Conservation (phyloP, 345 rosid genomes). For the Populus nigra region DNA sequence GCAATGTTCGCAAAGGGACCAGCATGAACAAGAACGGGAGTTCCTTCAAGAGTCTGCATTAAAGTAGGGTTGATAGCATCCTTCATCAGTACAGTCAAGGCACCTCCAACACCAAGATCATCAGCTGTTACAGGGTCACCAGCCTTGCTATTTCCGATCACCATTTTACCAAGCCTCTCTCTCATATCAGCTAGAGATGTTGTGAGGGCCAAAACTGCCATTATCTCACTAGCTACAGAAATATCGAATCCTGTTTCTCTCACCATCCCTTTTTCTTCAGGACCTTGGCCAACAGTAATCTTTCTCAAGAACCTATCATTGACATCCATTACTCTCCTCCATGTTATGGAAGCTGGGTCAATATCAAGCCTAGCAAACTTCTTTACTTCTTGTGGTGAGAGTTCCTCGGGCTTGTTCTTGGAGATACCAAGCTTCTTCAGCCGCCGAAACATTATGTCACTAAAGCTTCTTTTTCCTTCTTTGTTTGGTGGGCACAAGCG, state of each 20-base stretch:
- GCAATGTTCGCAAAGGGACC: slow-evolving; percentile 99
- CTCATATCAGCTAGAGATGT: slow-evolving; percentile 95
- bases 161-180: slow-evolving; percentile 97
- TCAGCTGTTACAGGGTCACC: slow-evolving; percentile 96
- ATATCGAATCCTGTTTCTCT: slow-evolving; percentile 98
- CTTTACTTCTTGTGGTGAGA: slow-evolving; percentile 69
- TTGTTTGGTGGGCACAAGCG: slow-evolving; percentile 80
- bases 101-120: slow-evolving; percentile 98
- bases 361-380: slow-evolving; percentile 91
- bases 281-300: slow-evolving; percentile 87
- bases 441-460: slow-evolving; percentile 81
- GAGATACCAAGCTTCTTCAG: slow-evolving; percentile 82
- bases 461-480: slow-evolving; percentile 79
- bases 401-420: slow-evolving; percentile 82
- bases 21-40: slow-evolving; percentile 96
- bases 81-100: slow-evolving; percentile 93
- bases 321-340: slow-evolving; percentile 99
- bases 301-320: slow-evolving; percentile 94
- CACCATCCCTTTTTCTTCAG: slow-evolving; percentile 95
- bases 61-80: slow-evolving; percentile 94
- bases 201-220: slow-evolving; percentile 98
- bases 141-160: slow-evolving; percentile 85
- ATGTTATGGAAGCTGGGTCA: slow-evolving; percentile 76
- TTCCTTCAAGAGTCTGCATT: slow-evolving; percentile 99
- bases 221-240: slow-evolving; percentile 98